Evolutionary conservation across 257 asterid species (phyloP), one percentile per base, ranked within the genome.

Genomic region (Dorcoceras hygrometricum): DNA sequence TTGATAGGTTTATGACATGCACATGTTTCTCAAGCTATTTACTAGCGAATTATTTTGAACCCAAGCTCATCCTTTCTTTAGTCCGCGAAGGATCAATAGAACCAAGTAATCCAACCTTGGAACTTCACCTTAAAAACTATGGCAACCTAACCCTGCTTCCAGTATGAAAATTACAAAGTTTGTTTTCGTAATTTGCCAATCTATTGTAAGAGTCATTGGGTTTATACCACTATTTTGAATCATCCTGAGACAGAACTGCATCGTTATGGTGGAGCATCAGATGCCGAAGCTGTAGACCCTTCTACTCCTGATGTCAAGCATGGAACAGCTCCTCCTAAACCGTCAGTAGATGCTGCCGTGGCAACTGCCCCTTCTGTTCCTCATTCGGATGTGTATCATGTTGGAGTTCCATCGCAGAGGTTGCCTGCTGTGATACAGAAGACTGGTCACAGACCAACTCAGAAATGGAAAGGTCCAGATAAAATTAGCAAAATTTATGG

Each of bases 401-500:
- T 27, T 56, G 90, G 89, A 11, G 76, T 76, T 70, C 74, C 87
- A 14, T 34, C 86, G 0, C 96, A 84, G 62, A 83, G 93, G 78
- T 51, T 80, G 70, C 67, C 89, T 18, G 78, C 75, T 61, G 77
- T 63, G 26, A 32, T 57, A 23, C 80, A 77, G 55, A 71, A 57
- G 71, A 73, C 76, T 8, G 81, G 81, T 26, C 80, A 63, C 64
- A 79, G 75, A 32, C 67, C 78, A 18, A 66, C 73, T 69, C 84
- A 69, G 59, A 82, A 77, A 61, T 77, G 87, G 83, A 82, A 82
- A 54, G 87, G 98, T 23, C 98, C 98, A 0, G 86, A 92, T 59
- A 89, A 86, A 72, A 92, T 92, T 34, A 80, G 85, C 69, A 76
- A 78, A 58, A 71, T 84, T 28, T 82, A 87, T 48, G 95, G 90